These are phyloP conservation scores for Striga hermonthica DNA, from an alignment of 305 asterid species.

Conservation along the genomic window DNA sequence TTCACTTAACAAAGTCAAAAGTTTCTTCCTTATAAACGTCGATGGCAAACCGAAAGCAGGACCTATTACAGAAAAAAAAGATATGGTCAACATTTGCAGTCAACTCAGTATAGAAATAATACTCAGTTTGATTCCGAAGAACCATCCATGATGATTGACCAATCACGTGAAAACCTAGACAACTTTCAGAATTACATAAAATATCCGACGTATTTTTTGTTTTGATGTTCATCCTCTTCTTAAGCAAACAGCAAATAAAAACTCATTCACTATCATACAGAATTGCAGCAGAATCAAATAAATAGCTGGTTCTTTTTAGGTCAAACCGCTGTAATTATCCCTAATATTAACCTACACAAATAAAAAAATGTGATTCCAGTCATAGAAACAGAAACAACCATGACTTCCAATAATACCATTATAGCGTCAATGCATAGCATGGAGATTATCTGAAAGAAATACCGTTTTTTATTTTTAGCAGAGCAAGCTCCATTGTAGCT, in stretches of 20 bases:
- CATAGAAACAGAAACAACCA: neutral
- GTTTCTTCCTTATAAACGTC: slow-evolving; percentile 60
- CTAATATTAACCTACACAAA: neutral
- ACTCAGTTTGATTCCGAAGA: too few relatives aligned
- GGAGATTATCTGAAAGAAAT: slow-evolving; percentile 25
- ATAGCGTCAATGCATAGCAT: neutral
- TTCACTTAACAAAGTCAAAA: slow-evolving; percentile 67
- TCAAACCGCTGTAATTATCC: neutral
- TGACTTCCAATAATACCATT: slow-evolving; percentile 1
- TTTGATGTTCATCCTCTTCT: too few relatives aligned
- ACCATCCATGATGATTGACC: too few relatives aligned
- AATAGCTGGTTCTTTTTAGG: neutral
- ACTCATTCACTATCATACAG: too few relatives aligned
- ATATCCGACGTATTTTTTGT: too few relatives aligned
- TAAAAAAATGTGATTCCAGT: neutral
- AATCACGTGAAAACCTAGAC: too few relatives aligned
- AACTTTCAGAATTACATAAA: too few relatives aligned
- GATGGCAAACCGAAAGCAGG: slow-evolving; percentile 80
- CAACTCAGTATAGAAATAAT: neutral
- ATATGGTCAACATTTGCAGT: slow-evolving; percentile 13
- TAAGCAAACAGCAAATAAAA: too few relatives aligned
- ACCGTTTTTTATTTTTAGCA: slow-evolving; percentile 74
- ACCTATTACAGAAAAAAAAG: slow-evolving; percentile 43
- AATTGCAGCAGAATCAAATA: too few relatives aligned
- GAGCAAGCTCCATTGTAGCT: slow-evolving; percentile 84